These are phyloP conservation scores for Aspergillus texensis DNA, from an alignment of 2,329 filamentous ascomycete genomes.

Conservation along the genomic window DNA sequence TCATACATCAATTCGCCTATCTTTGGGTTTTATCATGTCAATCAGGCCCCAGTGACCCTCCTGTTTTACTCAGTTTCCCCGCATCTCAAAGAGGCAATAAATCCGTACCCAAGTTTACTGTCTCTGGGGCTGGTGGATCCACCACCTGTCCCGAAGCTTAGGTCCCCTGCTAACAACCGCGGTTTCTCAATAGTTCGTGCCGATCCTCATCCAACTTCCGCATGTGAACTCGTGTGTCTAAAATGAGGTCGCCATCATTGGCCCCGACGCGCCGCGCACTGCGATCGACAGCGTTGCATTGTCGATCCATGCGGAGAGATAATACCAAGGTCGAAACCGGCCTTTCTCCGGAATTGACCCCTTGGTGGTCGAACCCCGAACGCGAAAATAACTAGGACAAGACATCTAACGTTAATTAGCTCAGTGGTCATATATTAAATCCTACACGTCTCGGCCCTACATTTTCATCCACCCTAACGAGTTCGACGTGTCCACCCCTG, in stretches of 20 bases:
- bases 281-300: constrained; percentile 12
- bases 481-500: not conserved
- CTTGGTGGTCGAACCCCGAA: not conserved
- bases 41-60: not conserved
- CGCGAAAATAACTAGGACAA: not conserved
- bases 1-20: not conserved
- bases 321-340: not conserved
- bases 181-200: constrained; percentile 19
- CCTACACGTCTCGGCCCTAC: not conserved
- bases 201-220: constrained; percentile 17
- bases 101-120: constrained; percentile 5
- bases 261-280: constrained; percentile 2
- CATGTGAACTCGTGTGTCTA: constrained; percentile 16
- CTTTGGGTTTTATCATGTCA: not conserved
- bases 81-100: constrained; percentile 11
- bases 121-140: constrained; percentile 5
- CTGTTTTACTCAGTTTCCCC: constrained; percentile 1
- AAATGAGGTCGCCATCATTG: constrained; percentile 9
- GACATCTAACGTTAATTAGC: not conserved
- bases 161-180: constrained; percentile 17
- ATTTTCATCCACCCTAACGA: not conserved
- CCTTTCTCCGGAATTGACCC: not conserved
- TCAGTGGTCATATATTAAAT: not conserved
- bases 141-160: constrained; percentile 7
- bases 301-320: constrained; percentile 15